These are phyloP conservation scores for Citrullus amarus DNA, from an alignment of 306 rosid species.

Conservation along the genomic window DNA sequence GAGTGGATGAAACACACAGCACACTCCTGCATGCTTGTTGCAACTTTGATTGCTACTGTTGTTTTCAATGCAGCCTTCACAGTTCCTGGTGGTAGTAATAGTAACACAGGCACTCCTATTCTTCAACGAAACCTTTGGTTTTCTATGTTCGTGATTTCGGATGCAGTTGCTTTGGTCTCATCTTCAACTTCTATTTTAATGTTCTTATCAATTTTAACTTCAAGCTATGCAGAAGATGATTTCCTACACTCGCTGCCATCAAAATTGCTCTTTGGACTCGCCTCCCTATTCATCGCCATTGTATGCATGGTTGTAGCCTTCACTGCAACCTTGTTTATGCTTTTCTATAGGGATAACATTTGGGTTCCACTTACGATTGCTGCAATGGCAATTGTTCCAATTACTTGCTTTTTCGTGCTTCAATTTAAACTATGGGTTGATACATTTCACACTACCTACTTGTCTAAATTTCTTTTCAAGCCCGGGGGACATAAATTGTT, in stretches of 20 bases:
- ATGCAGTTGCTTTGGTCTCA: not conserved
- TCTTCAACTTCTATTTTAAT: not conserved
- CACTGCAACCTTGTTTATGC: not conserved
- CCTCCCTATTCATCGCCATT: not conserved
- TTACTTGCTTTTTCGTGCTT: not conserved
- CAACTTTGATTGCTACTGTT: not conserved
- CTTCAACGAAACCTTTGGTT: not conserved
- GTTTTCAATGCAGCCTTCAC: not conserved
- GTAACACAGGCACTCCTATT: not conserved
- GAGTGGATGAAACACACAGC: not conserved
- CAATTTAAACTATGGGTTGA: not conserved
- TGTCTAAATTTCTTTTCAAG: not conserved
- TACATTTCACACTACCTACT: not conserved
- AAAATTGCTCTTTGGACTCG: not conserved
- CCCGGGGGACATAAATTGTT: not conserved
- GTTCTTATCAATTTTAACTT: not conserved
- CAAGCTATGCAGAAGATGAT: not conserved
- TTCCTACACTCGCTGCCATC: not conserved
- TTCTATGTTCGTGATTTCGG: not conserved
- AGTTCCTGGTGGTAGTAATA: not conserved
- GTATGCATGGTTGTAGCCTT: not conserved
- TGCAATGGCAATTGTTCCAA: not conserved
- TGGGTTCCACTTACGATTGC: not conserved
- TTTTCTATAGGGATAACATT: not conserved
- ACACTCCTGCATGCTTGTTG: not conserved